Conservation (phyloP, 2,329 filamentous ascomycete species). For the Fusarium tanahbumbuense region DNA sequence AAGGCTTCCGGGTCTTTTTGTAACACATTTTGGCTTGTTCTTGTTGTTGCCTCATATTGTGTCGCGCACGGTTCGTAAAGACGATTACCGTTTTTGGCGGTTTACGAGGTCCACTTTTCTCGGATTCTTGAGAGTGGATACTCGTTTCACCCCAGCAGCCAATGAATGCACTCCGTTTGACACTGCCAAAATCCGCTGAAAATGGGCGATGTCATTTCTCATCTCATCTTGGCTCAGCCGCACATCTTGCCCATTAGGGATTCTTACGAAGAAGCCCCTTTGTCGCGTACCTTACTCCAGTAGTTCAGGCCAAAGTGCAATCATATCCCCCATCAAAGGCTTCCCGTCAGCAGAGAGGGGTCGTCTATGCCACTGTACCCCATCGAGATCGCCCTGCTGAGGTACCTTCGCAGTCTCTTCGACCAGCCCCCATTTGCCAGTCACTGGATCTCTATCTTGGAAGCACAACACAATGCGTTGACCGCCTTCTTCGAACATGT, state of each 20-base stretch:
- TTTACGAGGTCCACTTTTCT: constrained; percentile 29
- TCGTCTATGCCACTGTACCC: constrained; percentile 30
- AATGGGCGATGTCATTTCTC: not conserved
- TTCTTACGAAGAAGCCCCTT: not conserved
- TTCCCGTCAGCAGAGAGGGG: constrained; percentile 30
- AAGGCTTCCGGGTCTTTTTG: not conserved
- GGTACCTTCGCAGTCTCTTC: constrained; percentile 33
- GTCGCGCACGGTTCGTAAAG: constrained; percentile 23
- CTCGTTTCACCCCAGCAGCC: not conserved
- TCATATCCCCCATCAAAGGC: constrained; percentile 30
- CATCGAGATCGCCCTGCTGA: constrained; percentile 12
- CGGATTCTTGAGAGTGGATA: not conserved
- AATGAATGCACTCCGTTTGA: not conserved
- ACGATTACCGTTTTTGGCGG: constrained; percentile 28
- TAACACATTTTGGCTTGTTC: not conserved
- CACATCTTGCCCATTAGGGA: not conserved
- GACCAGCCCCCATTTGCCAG: constrained; percentile 33
- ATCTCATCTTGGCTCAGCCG: not conserved
- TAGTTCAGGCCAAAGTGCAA: constrained; percentile 16
- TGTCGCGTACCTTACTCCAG: not conserved
- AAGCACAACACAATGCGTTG: constrained; percentile 49
- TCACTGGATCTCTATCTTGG: constrained; percentile 38
- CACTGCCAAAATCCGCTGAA: not conserved
- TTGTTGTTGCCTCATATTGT: not conserved
- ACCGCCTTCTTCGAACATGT: constrained; percentile 51